These are phyloP conservation scores for Globisporangium viniferum DNA, from an alignment of 352 stramenopile species.

Conservation along the genomic window DNA sequence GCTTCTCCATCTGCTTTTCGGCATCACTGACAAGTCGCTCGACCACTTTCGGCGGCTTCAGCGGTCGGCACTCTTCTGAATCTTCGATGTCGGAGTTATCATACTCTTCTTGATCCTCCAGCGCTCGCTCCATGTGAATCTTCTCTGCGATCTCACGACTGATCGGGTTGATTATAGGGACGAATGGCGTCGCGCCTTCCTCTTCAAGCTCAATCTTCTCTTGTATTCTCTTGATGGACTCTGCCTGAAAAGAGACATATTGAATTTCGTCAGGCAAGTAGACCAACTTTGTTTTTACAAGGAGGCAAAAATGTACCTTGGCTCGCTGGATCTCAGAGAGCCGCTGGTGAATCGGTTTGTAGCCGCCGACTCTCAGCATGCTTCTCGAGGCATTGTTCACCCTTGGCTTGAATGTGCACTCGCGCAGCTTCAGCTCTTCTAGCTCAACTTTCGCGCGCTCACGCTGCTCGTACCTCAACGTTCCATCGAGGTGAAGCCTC, in stretches of 20 bases:
- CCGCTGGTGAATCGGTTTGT: conserved; percentile 72
- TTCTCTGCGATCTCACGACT: conserved; percentile 61
- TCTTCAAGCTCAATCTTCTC: conserved; percentile 47
- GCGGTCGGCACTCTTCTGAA: conserved; percentile 7
- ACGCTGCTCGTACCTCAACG: conserved; percentile 47
- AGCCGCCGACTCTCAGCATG: conserved; percentile 35
- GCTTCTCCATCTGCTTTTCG: conserved; percentile 39
- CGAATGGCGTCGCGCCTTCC: conserved; percentile 33
- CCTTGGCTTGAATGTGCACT: conserved; percentile 67
- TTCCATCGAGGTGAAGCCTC: conserved; percentile 63
- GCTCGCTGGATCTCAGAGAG: conserved; percentile 57
- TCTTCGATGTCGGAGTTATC: conserved; percentile 9
- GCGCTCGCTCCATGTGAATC: conserved; percentile 27
- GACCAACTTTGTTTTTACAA: background rate
- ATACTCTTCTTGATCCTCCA: conserved; percentile 9
- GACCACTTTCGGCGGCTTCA: conserved; percentile 35
- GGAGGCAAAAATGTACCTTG: conserved; percentile 36
- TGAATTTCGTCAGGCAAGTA: background rate
- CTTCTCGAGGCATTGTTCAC: conserved; percentile 52
- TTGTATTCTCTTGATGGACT: conserved; percentile 43
- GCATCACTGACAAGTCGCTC: conserved; percentile 55
- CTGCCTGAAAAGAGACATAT: conserved; percentile 25
- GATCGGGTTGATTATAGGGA: conserved; percentile 58
- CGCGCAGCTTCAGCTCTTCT: conserved; percentile 41
- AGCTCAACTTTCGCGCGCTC: conserved; percentile 46